Evolutionary conservation across 1,139 yeast species (phyloP), one percentile per base, ranked within the genome.

Genomic region (Yamadazyma epiphylla): DNA sequence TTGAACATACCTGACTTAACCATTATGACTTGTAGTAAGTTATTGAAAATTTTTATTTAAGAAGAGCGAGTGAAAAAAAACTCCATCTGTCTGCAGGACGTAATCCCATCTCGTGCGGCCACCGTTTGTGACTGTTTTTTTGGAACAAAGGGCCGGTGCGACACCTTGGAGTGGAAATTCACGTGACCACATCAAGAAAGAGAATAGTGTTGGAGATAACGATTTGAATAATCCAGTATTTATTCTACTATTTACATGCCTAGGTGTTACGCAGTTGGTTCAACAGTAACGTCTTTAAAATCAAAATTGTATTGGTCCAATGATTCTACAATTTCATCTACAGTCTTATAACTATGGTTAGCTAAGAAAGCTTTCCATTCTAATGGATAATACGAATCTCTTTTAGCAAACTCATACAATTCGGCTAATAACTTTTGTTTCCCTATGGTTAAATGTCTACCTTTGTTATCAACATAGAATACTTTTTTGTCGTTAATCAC

Each of bases 1-100:
- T 26, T 15, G 35, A 45, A 74, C 80, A 69, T 73, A 74, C 80
- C 80, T 59, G 79, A 70, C 67, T 70, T 73, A 68, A 76, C 78
- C 80, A 74, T 74, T 64, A 53, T 66, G 10, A 33, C 23, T 10
- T 19, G 15, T n/a, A 5, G 10, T 10, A 13, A 5, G 5, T n/a
- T 11, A 23, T 14, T 23, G 25, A 23, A 23, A 23, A 23, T 5
- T 10, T 23, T 23, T 23, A 10, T 10, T 20, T 26, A 23, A n/a
- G 23, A 26, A 17, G 12, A 11, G 23, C n/a, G 13, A 17, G n/a
- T 17, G 19, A 24, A 19, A 16, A 11, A 9, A 13, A 16, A 17
- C 20, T 17, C n/a, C 7, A 17, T 17, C 20, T 17, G 20, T 7
- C 7, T 17, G 20, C 20, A 23, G 7, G n/a, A 15, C 19, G 5